Percentiles rank a stretch among this genome's conserved stretches.
These are phyloP conservation scores for Yarrowia sp. DNA, from an alignment of 805 yeast genomes.

Conservation along the genomic window DNA sequence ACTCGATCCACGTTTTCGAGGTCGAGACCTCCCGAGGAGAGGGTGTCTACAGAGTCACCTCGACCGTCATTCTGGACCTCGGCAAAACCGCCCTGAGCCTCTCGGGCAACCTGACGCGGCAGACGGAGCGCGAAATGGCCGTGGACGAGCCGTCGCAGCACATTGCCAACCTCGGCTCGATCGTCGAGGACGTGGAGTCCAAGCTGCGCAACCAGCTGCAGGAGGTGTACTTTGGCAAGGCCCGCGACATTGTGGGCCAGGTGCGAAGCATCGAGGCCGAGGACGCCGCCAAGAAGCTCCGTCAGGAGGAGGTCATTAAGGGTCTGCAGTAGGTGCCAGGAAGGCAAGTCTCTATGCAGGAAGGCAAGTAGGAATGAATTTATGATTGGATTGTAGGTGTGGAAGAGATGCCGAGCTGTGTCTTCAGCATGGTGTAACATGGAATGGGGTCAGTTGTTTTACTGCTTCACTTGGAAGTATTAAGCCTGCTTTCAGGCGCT, in stretches of 20 bases:
- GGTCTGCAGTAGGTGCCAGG: slow-evolving; percentile 22
- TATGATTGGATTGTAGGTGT: not conserved
- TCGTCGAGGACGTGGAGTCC: slow-evolving; percentile 85
- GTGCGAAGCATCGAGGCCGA: slow-evolving; percentile 42
- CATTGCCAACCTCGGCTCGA: slow-evolving; percentile 76
- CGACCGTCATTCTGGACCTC: slow-evolving; percentile 81
- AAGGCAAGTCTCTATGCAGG: too few relatives aligned
- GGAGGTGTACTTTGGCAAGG: slow-evolving; percentile 93
- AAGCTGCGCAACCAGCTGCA: slow-evolving; percentile 83
- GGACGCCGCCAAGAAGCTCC: slow-evolving; percentile 4
- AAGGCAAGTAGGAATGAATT: too few relatives aligned
- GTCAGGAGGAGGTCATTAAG: slow-evolving; percentile 25
- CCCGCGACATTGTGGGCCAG: slow-evolving; percentile 80
- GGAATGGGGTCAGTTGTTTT: too few relatives aligned
- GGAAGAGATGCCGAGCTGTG: too few relatives aligned
- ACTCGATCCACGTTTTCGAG: slow-evolving; percentile 90
- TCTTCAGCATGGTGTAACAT: too few relatives aligned
- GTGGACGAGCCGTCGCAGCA: slow-evolving; percentile 51
- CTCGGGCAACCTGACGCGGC: slow-evolving; percentile 85
- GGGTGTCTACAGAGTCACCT: slow-evolving; percentile 68
- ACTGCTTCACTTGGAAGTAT: too few relatives aligned
- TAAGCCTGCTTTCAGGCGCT: too few relatives aligned
- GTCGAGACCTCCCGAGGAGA: slow-evolving; percentile 46
- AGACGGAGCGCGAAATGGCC: slow-evolving; percentile 52
- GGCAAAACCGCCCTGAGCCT: slow-evolving; percentile 49